Conservation (phyloP, 2,329 filamentous ascomycete species). For the Hypocreales sp. region DNA sequence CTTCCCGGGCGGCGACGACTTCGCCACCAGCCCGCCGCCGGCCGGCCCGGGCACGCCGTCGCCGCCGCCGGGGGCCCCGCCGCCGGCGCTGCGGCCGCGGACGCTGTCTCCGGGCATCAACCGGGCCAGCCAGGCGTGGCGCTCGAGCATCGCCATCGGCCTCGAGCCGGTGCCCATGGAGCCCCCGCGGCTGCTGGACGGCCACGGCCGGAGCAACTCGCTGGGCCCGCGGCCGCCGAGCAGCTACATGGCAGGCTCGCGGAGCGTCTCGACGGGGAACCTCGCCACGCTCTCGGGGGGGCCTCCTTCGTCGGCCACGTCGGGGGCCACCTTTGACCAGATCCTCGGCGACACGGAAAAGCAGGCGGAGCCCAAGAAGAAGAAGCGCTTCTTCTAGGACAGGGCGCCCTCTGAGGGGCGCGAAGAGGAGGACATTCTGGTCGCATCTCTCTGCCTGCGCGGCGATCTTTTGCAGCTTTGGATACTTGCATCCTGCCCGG, state of each 20-base stretch:
- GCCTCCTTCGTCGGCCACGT: conserved; percentile 8
- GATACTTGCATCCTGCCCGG: conserved; percentile 1
- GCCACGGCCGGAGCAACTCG: conserved; percentile 19
- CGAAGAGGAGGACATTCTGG: too few species aligned
- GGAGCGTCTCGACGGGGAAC: conserved; percentile 20
- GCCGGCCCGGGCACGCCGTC: conserved; percentile 11
- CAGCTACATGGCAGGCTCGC: conserved; percentile 15
- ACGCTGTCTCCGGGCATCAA: conserved; percentile 21
- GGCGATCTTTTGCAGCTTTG: too few species aligned
- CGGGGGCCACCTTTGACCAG: conserved; percentile 31
- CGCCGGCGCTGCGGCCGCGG: conserved; percentile 18
- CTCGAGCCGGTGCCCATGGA: conserved; percentile 25
- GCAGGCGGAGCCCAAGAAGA: conserved; percentile 20
- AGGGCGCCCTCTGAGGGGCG: too few species aligned
- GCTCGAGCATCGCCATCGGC: conserved; percentile 27
- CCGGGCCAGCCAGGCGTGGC: conserved; percentile 17
- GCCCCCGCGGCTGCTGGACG: conserved; percentile 12
- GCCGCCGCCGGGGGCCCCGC: conserved; percentile 9
- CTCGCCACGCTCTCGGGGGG: conserved; percentile 12
- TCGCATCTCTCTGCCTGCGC: too few species aligned
- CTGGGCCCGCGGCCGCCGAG: conserved; percentile 16
- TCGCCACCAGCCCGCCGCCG: conserved; percentile 7
- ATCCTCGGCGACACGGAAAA: conserved; percentile 23
- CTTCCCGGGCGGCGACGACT: conserved; percentile 16
- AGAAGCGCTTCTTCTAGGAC: conserved; percentile 25